Conservation (phyloP, 2,329 filamentous ascomycete species). For the Fusarium sublunatum region DNA sequence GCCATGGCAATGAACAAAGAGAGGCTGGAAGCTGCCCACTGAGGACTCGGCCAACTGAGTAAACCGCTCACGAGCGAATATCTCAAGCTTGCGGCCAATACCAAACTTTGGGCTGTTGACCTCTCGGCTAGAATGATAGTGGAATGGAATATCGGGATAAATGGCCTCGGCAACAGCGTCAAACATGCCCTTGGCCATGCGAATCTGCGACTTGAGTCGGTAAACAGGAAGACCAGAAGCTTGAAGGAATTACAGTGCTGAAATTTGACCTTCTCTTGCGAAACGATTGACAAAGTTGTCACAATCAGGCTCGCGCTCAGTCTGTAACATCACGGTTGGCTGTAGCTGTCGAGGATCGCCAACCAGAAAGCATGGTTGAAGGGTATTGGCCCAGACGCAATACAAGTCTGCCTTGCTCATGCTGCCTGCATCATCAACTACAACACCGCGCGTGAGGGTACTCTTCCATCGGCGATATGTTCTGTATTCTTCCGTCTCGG, state of each 20-base stretch:
- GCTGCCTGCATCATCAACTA: slow-evolving; percentile 41
- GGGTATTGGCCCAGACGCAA: slow-evolving; percentile 39
- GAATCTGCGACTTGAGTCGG: slow-evolving; percentile 34
- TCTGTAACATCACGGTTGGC: slow-evolving; percentile 6
- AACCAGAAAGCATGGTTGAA: slow-evolving; percentile 35
- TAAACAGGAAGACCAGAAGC: slow-evolving; percentile 28
- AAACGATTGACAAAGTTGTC: slow-evolving; percentile 20
- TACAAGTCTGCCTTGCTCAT: slow-evolving; percentile 32
- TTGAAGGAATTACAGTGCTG: neutral
- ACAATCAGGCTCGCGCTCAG: neutral
- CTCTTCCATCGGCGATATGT: neutral
- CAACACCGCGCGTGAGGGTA: neutral
- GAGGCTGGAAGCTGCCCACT: neutral
- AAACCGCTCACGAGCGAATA: neutral
- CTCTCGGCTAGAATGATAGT: accelerated
- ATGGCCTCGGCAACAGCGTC: slow-evolving; percentile 3
- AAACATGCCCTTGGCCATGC: slow-evolving; percentile 40
- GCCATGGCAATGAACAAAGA: neutral
- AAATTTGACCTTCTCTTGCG: slow-evolving; percentile 15
- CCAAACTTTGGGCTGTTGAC: accelerated
- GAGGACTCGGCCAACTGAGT: neutral
- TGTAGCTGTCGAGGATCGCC: slow-evolving; percentile 37
- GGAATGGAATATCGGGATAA: neutral
- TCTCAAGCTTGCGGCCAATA: neutral
- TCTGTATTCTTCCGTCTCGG: neutral